Percentiles rank a stretch among this genome's conserved stretches.
These are phyloP conservation scores for Phytophthora constricta DNA, from an alignment of 352 stramenopile genomes.

Conservation along the genomic window DNA sequence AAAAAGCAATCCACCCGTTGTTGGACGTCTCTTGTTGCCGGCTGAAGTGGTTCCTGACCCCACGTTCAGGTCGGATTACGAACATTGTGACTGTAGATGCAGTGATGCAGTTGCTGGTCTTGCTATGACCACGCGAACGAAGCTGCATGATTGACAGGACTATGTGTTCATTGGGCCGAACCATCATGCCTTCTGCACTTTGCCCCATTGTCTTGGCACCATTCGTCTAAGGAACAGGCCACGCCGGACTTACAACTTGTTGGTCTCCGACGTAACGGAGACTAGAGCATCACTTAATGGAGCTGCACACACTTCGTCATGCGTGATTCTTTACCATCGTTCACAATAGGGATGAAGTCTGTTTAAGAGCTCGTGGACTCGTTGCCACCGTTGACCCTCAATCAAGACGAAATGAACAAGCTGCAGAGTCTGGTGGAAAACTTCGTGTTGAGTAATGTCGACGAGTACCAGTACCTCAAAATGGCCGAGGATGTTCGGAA, in stretches of 20 bases:
- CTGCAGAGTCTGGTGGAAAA: conserved; percentile 35
- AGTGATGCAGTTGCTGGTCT: conserved; percentile 11
- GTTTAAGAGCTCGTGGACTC: conserved; percentile 23
- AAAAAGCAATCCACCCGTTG: conserved; percentile 14
- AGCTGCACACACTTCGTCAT: conserved; percentile 7
- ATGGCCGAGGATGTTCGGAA: conserved; percentile 41
- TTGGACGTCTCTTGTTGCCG: neutral
- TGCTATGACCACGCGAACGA: conserved; percentile 12
- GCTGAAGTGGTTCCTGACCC: neutral
- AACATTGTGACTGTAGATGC: neutral
- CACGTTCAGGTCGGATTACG: neutral
- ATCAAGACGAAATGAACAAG: conserved; percentile 19
- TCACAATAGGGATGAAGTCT: conserved; percentile 16
- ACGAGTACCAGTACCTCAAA: conserved; percentile 51
- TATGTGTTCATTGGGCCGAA: conserved; percentile 30
- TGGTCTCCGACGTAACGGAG: neutral
- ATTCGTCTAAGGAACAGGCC: conserved; percentile 24
- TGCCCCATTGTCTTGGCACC: conserved; percentile 1
- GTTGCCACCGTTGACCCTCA: conserved; percentile 40
- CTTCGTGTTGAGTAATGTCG: conserved; percentile 40
- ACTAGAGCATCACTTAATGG: neutral
- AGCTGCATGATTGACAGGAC: conserved; percentile 2
- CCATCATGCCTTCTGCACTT: conserved; percentile 25
- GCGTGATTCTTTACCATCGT: conserved; percentile 14
- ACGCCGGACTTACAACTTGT: conserved; percentile 11